Evolutionary conservation across 208 protist species (phyloP).

Genomic region (Tritrichomonas musculus): DNA sequence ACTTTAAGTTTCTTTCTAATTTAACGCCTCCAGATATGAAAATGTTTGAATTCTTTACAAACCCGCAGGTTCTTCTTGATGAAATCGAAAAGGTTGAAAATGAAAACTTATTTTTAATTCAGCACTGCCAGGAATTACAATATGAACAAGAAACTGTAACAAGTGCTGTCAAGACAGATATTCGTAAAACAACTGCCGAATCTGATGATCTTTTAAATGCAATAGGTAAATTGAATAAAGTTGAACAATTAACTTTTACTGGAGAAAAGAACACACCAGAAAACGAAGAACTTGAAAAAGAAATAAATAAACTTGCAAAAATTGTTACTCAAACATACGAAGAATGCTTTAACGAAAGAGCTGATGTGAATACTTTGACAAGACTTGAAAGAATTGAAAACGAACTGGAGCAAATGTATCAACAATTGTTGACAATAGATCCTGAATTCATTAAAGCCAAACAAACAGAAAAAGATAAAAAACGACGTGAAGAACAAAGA

Average conservation of each 20-base stretch:
- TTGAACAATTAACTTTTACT: neutral
- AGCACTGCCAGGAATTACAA: neutral
- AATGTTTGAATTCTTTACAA: neutral
- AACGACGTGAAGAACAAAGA: neutral
- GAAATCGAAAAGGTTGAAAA: slow-evolving; percentile 13
- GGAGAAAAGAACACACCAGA: neutral
- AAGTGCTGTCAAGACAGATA: neutral
- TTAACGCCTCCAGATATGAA: neutral
- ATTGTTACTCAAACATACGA: neutral
- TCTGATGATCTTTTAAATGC: neutral
- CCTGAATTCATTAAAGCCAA: neutral
- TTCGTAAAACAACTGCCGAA: neutral
- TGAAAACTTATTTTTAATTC: slow-evolving; percentile 16
- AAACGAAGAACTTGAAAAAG: neutral
- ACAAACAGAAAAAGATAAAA: neutral
- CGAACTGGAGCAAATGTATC: neutral
- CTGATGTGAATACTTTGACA: neutral
- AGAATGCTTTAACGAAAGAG: neutral
- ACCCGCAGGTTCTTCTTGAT: neutral
- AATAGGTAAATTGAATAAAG: neutral
- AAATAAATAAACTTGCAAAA: neutral
- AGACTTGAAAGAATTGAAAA: neutral
- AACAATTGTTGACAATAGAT: neutral
- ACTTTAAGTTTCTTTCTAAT: neutral
- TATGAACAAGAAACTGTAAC: neutral